phyloP scores from a whole-genome alignment of 345 rosid genomes.

The Aquilaria yunnanensis region DNA sequence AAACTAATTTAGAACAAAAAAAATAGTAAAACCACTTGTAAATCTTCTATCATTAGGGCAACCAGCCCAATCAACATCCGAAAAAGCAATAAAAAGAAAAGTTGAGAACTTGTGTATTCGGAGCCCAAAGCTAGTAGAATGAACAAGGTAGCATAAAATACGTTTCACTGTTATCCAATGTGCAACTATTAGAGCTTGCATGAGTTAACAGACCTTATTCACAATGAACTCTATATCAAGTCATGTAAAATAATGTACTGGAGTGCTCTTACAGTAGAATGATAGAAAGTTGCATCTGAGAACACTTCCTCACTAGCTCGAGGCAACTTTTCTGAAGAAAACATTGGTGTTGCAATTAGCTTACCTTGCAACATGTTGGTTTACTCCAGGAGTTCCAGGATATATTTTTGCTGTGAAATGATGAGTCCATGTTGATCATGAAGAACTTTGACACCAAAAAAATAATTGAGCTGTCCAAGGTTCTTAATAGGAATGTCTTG shows the following conservation, averaged over 20 bases:
- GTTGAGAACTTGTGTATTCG: neutral
- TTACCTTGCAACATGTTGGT: neutral
- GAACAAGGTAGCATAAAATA: neutral
- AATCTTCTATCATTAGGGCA: neutral
- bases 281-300: neutral
- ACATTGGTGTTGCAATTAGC: neutral
- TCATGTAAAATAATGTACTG: neutral
- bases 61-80: neutral
- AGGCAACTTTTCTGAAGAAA: neutral
- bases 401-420: neutral
- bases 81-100: too few species aligned
- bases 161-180: neutral
- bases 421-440: neutral
- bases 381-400: neutral
- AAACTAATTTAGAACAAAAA: too few species aligned
- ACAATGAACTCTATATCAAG: neutral
- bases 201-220: neutral
- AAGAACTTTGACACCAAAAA: neutral
- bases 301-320: neutral
- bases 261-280: neutral
- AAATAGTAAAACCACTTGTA: neutral
- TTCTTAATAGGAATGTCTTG: neutral
- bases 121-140: neutral
- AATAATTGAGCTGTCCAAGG: neutral
- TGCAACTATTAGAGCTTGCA: neutral